Base-by-base conservation (phyloP, 2,329 filamentous ascomycete species). In the Stemphylium beticola region DNA sequence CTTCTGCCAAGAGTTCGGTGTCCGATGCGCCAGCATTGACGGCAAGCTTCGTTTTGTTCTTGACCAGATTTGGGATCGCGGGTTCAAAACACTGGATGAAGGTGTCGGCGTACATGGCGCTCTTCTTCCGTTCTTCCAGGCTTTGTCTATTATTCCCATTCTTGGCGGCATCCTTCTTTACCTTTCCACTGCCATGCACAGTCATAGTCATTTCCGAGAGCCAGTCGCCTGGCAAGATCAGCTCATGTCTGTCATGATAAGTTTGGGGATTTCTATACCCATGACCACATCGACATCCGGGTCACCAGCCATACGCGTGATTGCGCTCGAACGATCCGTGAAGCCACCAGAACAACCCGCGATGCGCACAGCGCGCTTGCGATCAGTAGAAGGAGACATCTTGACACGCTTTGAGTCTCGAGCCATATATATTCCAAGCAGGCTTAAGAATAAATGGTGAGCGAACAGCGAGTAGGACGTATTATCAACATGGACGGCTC, bases 21-120 rank as follows among this genome's bases (percentile, higher is more conserved):
- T 85, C 81, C 7, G 82, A 73, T 1, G 79, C 81, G 1, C 83
- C 83, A 3, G 82, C 83, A 55, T 85, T 84, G 55, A 83, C 76
- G 12, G 82, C 75, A 9, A 85, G 71, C 56, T 81, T 82, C 6
- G 56, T 50, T 18, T 61, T 63, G 33, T 67, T 65, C 26, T 56
- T 56, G 20, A 59, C 59, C 7, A 67, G 58, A 17, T 61, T 55
- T 3, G 53, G 49, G 11, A 68, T 63, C 4, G 62, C 60, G 5
- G 64, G 63, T 12, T 64, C 74, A 15, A 78, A 74, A 17, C 80
- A 78, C 61, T 82, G 78, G 22, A 84, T 70, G 52, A 84, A 83
- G 1, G 81, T 80, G 4, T 67, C 65, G 2, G 66, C 64, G 29
- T 66, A 67, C 67, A 69, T 68, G 33, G 67, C 67, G 11, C 17